Conservation (phyloP, 176 grass and related monocot species). For the Carex kokanica region DNA sequence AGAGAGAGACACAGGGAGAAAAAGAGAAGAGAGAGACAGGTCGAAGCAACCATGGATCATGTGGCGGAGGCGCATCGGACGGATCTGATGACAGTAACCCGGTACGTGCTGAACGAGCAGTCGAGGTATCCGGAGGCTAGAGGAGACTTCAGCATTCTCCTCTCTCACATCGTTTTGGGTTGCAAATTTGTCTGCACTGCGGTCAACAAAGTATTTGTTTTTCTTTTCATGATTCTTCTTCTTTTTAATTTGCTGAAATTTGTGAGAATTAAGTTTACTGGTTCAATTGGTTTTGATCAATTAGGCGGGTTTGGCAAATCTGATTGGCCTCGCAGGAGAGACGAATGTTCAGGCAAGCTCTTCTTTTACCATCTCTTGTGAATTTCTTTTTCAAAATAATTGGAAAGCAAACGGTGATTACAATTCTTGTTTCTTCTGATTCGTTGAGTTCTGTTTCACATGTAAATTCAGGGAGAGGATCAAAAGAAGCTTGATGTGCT, state of each 20-base stretch:
- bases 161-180: conserved; percentile 95
- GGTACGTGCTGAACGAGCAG: conserved; percentile 97
- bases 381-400: neutral
- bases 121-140: conserved; percentile 62
- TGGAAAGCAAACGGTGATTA: neutral
- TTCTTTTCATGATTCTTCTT: neutral
- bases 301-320: conserved; percentile 86
- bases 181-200: conserved; percentile 97
- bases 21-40: neutral
- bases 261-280: neutral
- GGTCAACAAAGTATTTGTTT: conserved; percentile 63
- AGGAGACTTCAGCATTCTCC: conserved; percentile 96
- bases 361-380: neutral
- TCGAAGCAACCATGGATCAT: conserved; percentile 65
- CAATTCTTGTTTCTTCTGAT: neutral
- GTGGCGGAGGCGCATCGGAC: conserved; percentile 69
- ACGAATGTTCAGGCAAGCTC: conserved; percentile 79
- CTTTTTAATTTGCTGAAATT: neutral
- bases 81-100: conserved; percentile 95
- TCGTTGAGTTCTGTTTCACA: neutral
- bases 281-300: neutral
- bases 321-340: conserved; percentile 83
- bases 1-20: neutral
- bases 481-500: conserved; percentile 99
- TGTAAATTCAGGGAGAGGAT: conserved; percentile 72